Evolutionary conservation across 2,329 filamentous ascomycete genomes (phyloP).

Genomic region (Camptophora hylomeconis): DNA sequence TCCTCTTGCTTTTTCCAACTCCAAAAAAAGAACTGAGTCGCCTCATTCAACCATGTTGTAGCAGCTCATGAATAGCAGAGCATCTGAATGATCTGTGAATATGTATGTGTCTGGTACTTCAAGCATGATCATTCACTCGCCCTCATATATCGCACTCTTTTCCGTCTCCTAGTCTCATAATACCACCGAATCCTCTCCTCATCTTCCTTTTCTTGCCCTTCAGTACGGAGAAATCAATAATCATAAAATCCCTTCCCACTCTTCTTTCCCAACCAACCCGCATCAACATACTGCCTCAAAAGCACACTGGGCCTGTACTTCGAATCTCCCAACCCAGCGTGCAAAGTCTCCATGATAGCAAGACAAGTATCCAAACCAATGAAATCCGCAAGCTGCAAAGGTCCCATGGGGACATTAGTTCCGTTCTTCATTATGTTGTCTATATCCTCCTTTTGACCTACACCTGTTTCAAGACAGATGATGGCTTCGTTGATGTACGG

Average conservation of each 20-base stretch:
- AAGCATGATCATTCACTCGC: no score
- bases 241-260: conserved; percentile 91
- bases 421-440: conserved; percentile 99
- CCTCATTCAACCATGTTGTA: no score
- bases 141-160: no score
- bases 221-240: conserved; percentile 56
- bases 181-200: conserved; percentile 12
- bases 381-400: conserved; percentile 85
- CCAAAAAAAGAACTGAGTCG: no score
- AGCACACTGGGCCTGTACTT: conserved; percentile 89
- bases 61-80: no score
- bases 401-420: conserved; percentile 97
- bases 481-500: conserved; percentile 98
- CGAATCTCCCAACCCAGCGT: conserved; percentile 82
- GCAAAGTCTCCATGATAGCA: conserved; percentile 90
- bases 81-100: no score
- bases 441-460: conserved; percentile 81
- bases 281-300: conserved; percentile 90
- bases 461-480: conserved; percentile 86
- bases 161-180: no score
- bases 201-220: conserved; percentile 2
- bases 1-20: no score
- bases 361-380: conserved; percentile 94
- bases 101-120: no score
- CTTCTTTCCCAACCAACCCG: conserved; percentile 97